phyloP scores from a whole-genome alignment of 495 filamentous ascomycete species.

The Zalerion maritima region DNA sequence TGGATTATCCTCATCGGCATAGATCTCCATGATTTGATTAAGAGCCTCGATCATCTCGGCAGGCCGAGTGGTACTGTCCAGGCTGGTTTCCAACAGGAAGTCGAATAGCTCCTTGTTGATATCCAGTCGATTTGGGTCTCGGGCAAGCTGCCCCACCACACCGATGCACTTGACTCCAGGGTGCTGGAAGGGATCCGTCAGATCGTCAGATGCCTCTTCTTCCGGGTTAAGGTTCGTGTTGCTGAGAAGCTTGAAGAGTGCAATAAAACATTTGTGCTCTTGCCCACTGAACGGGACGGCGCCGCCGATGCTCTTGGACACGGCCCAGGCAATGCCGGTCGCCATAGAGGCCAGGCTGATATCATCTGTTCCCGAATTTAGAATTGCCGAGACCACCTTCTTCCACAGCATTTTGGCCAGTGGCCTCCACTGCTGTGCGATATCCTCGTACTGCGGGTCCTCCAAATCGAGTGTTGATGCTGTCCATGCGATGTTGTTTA shows the following conservation, averaged over 20 bases:
- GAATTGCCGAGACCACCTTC: conserved; percentile 32
- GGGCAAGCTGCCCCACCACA: conserved; percentile 41
- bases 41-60: conserved; percentile 41
- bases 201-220: conserved; percentile 6
- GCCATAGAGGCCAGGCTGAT: conserved; percentile 40
- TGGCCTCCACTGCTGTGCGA: conserved; percentile 32
- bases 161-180: conserved; percentile 47
- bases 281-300: conserved; percentile 26
- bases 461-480: conserved; percentile 34
- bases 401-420: conserved; percentile 37
- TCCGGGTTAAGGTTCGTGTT: conserved; percentile 8
- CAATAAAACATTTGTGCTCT: conserved; percentile 43
- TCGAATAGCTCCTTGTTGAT: conserved; percentile 42
- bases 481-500: conserved; percentile 51
- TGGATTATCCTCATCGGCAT: conserved; percentile 37
- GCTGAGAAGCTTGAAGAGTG: conserved; percentile 31
- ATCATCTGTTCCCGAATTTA: conserved; percentile 42
- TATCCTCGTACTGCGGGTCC: conserved; percentile 20
- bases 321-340: conserved; percentile 46
- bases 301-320: conserved; percentile 36
- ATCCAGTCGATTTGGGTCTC: conserved; percentile 25
- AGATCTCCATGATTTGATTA: conserved; percentile 48
- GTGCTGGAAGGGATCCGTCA: conserved; percentile 31
- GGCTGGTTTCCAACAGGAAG: conserved; percentile 37
- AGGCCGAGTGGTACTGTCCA: conserved; percentile 27